A percentile compares a stretch with the other conserved stretches of the same genome.
Conservation (phyloP, 2,329 filamentous ascomycete genomes). For the Aureobasidium sp. region DNA sequence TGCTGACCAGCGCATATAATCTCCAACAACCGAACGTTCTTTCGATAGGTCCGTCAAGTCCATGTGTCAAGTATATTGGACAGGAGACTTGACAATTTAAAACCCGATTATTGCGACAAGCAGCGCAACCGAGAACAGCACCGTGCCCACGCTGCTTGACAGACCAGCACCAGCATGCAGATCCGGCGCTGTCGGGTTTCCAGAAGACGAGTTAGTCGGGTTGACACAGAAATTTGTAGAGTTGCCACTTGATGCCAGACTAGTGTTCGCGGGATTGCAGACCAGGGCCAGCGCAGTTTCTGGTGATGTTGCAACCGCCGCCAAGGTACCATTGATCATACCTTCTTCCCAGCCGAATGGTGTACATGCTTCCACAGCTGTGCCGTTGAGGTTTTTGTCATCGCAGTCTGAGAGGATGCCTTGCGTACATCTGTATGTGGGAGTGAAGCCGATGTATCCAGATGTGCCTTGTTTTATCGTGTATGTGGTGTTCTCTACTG, state of each 20-base stretch:
- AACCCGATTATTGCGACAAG: not conserved
- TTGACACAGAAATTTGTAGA: not conserved
- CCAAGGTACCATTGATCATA: not conserved
- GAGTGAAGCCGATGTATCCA: not conserved
- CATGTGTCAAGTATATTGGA: not conserved
- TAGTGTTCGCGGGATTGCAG: slow-evolving; percentile 3
- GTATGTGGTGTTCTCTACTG: not conserved
- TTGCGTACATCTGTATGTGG: not conserved
- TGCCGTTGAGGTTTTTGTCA: not conserved
- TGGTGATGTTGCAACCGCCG: not conserved
- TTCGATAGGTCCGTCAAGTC: not conserved
- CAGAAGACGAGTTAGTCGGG: not conserved
- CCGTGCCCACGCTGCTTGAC: not conserved
- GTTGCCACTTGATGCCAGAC: not conserved
- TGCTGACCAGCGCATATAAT: not conserved
- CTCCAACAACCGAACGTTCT: not conserved
- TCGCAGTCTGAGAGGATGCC: not conserved
- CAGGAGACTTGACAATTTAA: not conserved
- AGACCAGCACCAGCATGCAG: not conserved
- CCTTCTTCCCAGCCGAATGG: not conserved
- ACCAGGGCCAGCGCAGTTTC: not conserved
- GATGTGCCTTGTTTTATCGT: not conserved
- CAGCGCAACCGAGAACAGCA: not conserved
- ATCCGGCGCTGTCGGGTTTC: not conserved
- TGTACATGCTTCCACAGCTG: not conserved